phyloP scores from a whole-genome alignment of 2,329 filamentous ascomycete genomes.

The Coniochaeta prunicola region DNA sequence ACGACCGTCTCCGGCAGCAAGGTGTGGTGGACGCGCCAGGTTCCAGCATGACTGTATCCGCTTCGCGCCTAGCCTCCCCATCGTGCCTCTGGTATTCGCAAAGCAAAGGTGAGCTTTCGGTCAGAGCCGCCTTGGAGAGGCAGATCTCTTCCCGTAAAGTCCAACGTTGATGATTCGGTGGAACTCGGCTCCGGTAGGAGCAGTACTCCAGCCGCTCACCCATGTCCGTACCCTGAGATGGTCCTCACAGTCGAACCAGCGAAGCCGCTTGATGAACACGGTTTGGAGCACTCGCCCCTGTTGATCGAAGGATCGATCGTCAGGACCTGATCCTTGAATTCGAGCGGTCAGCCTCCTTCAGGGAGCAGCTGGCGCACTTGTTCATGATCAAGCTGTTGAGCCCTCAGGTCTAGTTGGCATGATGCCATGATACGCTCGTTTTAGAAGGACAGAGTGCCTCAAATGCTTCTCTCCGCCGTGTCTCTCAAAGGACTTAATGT shows the following conservation, averaged over 20 bases:
- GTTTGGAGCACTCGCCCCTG: slow-evolving; percentile 45
- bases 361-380: slow-evolving; percentile 45
- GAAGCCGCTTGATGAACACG: slow-evolving; percentile 44
- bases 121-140: slow-evolving; percentile 6
- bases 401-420: slow-evolving; percentile 55
- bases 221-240: slow-evolving; percentile 36
- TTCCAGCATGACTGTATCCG: slow-evolving; percentile 1
- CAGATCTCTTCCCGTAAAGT: slow-evolving; percentile 10
- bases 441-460: slow-evolving; percentile 33
- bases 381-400: slow-evolving; percentile 47
- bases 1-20: neutral
- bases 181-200: slow-evolving; percentile 39
- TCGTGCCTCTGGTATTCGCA: slow-evolving; percentile 11
- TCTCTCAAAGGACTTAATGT: slow-evolving; percentile 39
- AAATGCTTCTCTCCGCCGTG: slow-evolving; percentile 38
- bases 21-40: neutral
- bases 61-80: slow-evolving; percentile 1
- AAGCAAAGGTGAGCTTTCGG: slow-evolving; percentile 11
- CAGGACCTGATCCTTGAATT: slow-evolving; percentile 50
- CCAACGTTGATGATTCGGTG: neutral
- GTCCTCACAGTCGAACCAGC: slow-evolving; percentile 49
- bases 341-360: slow-evolving; percentile 53
- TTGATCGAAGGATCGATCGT: slow-evolving; percentile 47
- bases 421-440: slow-evolving; percentile 45
- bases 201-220: slow-evolving; percentile 39